Percentiles rank a stretch among this genome's conserved stretches.
Evolutionary conservation across 352 stramenopile genomes (phyloP).

Genomic region (Pythium dissimile): DNA sequence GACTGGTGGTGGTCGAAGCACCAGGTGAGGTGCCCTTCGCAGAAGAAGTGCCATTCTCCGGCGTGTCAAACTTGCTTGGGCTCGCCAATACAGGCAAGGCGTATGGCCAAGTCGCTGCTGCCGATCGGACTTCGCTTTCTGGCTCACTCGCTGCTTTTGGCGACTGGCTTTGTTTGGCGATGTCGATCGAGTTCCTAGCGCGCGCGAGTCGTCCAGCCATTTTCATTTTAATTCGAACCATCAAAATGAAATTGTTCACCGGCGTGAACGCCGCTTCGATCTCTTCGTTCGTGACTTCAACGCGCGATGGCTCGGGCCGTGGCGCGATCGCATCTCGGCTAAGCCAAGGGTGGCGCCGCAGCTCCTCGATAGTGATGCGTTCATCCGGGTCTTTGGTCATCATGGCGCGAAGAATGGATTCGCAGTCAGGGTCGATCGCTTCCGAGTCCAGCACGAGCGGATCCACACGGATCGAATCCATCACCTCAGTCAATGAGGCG

Average conservation of each 20-base stretch:
- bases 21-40: no score
- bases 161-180: background rate
- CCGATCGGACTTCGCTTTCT: no score
- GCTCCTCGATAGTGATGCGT: constrained; percentile 51
- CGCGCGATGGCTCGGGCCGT: background rate
- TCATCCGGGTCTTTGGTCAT: constrained; percentile 55
- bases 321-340: background rate
- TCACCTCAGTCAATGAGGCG: constrained; percentile 54
- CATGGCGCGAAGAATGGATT: constrained; percentile 38
- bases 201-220: constrained; percentile 51
- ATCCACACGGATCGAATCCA: constrained; percentile 69
- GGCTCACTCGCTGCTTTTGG: background rate
- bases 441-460: constrained; percentile 32
- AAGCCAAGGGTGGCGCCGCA: constrained; percentile 57
- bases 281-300: constrained; percentile 57
- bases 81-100: background rate
- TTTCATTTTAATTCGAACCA: constrained; percentile 66
- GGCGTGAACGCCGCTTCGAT: constrained; percentile 76
- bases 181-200: constrained; percentile 20
- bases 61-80: background rate
- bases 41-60: no score
- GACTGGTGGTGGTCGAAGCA: background rate
- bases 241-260: constrained; percentile 80
- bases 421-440: constrained; percentile 37
- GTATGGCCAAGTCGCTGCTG: background rate